These are phyloP conservation scores for Monosporascus sp. DNA, from an alignment of 2,329 filamentous ascomycete species.

Conservation along the genomic window DNA sequence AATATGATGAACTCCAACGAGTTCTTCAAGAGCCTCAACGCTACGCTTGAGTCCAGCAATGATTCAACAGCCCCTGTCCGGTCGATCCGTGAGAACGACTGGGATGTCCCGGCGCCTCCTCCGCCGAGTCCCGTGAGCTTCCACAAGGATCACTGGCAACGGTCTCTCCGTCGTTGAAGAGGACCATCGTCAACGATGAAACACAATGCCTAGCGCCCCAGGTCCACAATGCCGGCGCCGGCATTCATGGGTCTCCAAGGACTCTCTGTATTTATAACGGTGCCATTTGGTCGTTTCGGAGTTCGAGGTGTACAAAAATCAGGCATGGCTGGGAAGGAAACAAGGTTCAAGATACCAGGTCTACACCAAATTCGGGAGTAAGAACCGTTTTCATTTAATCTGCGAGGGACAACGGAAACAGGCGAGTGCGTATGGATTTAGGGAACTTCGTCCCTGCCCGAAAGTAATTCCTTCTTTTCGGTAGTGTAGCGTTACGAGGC, in stretches of 20 bases:
- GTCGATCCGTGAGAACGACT: slow-evolving; percentile 53
- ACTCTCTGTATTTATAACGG: not conserved
- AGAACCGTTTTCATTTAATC: not conserved
- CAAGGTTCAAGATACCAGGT: not conserved
- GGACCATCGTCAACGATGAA: not conserved
- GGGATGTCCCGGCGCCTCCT: slow-evolving; percentile 59
- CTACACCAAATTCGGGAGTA: not conserved
- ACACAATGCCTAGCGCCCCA: not conserved
- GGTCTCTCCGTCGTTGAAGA: slow-evolving; percentile 27
- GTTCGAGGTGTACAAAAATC: not conserved
- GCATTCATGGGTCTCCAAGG: not conserved
- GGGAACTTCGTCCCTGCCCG: not conserved
- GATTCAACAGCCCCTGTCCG: slow-evolving; percentile 41
- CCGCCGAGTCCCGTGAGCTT: slow-evolving; percentile 61
- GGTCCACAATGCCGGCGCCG: not conserved
- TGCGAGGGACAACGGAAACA: not conserved
- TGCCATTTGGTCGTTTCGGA: not conserved
- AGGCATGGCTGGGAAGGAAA: not conserved
- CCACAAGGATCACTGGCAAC: slow-evolving; percentile 50
- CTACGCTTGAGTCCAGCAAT: slow-evolving; percentile 40
- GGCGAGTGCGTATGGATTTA: not conserved
- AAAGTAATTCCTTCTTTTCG: not conserved
- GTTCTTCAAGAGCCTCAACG: slow-evolving; percentile 48
- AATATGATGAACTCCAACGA: slow-evolving; percentile 45
- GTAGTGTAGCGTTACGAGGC: not conserved